These are phyloP conservation scores for Malassezia sympodialis DNA, from an alignment of 1,284 basidiomycete species.

Conservation along the genomic window DNA sequence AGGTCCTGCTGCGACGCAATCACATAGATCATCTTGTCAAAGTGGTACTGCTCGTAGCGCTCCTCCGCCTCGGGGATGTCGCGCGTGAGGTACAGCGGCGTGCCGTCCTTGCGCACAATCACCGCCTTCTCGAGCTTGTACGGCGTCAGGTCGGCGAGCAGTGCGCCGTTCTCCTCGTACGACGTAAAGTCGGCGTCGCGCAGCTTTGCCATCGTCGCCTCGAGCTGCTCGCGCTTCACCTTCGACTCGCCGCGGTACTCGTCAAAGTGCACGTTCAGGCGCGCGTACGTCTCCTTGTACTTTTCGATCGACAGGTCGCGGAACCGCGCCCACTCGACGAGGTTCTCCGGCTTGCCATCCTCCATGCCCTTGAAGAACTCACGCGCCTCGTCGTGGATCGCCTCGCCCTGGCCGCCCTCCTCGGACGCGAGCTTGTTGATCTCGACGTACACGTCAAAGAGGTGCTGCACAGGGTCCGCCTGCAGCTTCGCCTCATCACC, in stretches of 20 bases:
- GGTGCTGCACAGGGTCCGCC: slow-evolving; percentile 83
- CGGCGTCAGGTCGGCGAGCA: slow-evolving; percentile 35
- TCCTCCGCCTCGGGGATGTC: slow-evolving; percentile 90
- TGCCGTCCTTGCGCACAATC: slow-evolving; percentile 88
- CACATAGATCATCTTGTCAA: slow-evolving; percentile 98
- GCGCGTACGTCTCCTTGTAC: slow-evolving; percentile 79
- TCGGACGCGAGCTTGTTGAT: slow-evolving; percentile 70
- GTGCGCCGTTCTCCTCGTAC: slow-evolving; percentile 41
- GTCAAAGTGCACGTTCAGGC: slow-evolving; percentile 85
- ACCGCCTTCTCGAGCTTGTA: slow-evolving; percentile 69
- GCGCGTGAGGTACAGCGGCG: slow-evolving; percentile 94
- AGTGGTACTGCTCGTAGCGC: slow-evolving; percentile 58
- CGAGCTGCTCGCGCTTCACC: slow-evolving; percentile 70
- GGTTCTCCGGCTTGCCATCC: slow-evolving; percentile 65
- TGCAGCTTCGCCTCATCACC: slow-evolving; percentile 74
- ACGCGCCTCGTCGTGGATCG: slow-evolving; percentile 72
- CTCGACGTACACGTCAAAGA: slow-evolving; percentile 88
- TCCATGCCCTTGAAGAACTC: slow-evolving; percentile 95
- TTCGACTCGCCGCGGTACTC: slow-evolving; percentile 86
- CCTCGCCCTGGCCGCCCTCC: slow-evolving; percentile 55
- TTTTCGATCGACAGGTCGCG: slow-evolving; percentile 81
- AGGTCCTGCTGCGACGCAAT: slow-evolving; percentile 88
- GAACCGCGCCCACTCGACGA: slow-evolving; percentile 85
- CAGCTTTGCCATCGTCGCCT: slow-evolving; percentile 49
- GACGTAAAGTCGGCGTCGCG: slow-evolving; percentile 23